Percentiles rank a stretch among this genome's conserved stretches.
These are phyloP conservation scores for Lachancea thermotolerans DNA, from an alignment of 805 yeast species.

Conservation along the genomic window DNA sequence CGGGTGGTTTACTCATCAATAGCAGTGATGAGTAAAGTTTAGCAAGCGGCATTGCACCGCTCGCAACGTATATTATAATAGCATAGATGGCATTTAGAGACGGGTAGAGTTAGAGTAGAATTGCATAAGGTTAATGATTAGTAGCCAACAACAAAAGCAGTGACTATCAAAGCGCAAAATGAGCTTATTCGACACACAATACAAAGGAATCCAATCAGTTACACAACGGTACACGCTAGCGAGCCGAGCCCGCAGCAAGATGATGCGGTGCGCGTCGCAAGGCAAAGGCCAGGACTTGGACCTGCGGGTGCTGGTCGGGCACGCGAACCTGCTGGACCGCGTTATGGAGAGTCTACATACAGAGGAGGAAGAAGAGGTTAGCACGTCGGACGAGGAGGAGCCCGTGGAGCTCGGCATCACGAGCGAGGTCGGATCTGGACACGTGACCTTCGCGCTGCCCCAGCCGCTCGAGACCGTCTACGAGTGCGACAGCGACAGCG, in stretches of 20 bases:
- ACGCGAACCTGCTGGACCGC: constrained; percentile 29
- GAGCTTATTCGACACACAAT: too few species aligned
- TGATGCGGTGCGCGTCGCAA: constrained; percentile 16
- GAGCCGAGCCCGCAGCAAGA: constrained; percentile 20
- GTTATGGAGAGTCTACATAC: constrained; percentile 19
- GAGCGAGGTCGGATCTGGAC: neutral
- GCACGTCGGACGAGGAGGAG: constrained; percentile 4
- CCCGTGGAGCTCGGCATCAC: neutral
- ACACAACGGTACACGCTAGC: constrained; percentile 16
- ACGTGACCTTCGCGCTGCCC: constrained; percentile 7
- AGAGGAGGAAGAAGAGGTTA: constrained; percentile 6
- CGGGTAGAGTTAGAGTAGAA: too few species aligned
- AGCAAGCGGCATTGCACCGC: too few species aligned
- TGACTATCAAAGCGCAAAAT: too few species aligned
- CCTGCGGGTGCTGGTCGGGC: constrained; percentile 28
- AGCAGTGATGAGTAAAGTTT: too few species aligned
- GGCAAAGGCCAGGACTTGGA: constrained; percentile 20
- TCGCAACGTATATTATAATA: too few species aligned
- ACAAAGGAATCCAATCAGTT: neutral
- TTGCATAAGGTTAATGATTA: too few species aligned
- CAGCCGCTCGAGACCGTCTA: constrained; percentile 10
- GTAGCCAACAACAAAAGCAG: too few species aligned
- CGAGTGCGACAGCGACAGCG: constrained; percentile 16
- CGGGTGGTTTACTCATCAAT: too few species aligned
- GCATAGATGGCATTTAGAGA: too few species aligned